Base-by-base conservation (phyloP, 75 land plant genomes). In the Selaginella moellendorffii region DNA sequence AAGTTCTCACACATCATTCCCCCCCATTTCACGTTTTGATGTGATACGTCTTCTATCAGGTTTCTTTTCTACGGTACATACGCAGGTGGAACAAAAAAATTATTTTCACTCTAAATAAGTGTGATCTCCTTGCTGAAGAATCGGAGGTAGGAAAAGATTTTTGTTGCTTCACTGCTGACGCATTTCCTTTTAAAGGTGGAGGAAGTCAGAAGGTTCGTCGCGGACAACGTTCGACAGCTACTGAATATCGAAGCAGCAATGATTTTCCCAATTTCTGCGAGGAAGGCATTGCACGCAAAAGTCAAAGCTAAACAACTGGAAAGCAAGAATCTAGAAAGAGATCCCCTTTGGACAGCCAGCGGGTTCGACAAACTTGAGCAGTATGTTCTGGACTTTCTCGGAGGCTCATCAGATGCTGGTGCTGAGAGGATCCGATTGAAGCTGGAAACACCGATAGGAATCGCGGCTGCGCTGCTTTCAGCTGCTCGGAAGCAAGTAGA, bases 71-170 rank as follows among this genome's bases (percentile, higher is more conserved):
- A 56, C 84, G 77, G 18, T 92, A 92, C 73, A 83, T 79, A 27
- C 89, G 82, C 58, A 88, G 83, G 59, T 92, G 97, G 97, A 84
- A 76, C 74, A 92, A 92, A 68, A 85, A 75, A 75, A 70, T 92
- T 14, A 82, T 92, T n/a, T 92, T 92, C 74, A 75, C 87, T 27
- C 53, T 92, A 53, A 92, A 92, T 65, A 92, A 92, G 78, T 64
- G 82, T 36, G 97, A 92, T 63, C 71, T 92, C 2, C 83, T 83
- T 63, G 76, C 72, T 46, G 78, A 67, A 67, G 17, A 59, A 27
- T 72, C 61, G 31, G 95, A 92, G 97, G 97, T 92, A 36, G 5
- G 14, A 5, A 36, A 5, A 36, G 5, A 36, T 36, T 5, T 36
- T 36, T 36, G 14, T 36, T 5, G 5, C 5, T 36, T 36, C 46